These are phyloP conservation scores for Trichoderma virens DNA, from an alignment of 495 filamentous ascomycete species.

Conservation along the genomic window DNA sequence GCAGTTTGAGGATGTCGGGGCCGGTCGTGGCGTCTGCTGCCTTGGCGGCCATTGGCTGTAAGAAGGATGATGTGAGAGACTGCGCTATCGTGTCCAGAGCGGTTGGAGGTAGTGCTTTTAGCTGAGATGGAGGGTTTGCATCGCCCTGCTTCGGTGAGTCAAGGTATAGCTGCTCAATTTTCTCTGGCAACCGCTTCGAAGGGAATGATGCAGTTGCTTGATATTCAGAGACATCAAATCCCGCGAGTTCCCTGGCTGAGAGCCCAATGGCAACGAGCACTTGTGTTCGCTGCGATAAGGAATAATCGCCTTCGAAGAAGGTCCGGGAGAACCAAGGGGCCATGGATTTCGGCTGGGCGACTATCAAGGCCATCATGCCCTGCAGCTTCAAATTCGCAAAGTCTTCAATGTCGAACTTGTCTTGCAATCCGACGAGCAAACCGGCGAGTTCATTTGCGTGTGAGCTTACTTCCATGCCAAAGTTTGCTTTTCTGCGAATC, in stretches of 20 bases:
- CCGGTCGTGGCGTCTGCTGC: slow-evolving; percentile 66
- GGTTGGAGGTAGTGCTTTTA: slow-evolving; percentile 44
- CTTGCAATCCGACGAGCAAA: slow-evolving; percentile 66
- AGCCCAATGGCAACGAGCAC: slow-evolving; percentile 77
- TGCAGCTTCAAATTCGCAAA: slow-evolving; percentile 74
- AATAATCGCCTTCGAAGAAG: slow-evolving; percentile 89
- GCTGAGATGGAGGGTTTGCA: slow-evolving; percentile 21
- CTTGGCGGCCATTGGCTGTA: slow-evolving; percentile 68
- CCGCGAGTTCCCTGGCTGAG: slow-evolving; percentile 79
- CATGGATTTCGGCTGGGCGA: slow-evolving; percentile 69
- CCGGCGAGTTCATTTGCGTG: slow-evolving; percentile 75
- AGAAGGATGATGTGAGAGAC: slow-evolving; percentile 57
- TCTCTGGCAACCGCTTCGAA: slow-evolving; percentile 60
- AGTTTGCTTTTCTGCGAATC: slow-evolving; percentile 80
- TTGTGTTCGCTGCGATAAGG: slow-evolving; percentile 69
- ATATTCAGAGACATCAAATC: slow-evolving; percentile 58
- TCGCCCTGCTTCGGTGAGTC: slow-evolving; percentile 15
- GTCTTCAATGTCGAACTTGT: slow-evolving; percentile 66
- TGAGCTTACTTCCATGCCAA: slow-evolving; percentile 79
- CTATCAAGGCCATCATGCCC: slow-evolving; percentile 74
- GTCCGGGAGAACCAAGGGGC: slow-evolving; percentile 74
- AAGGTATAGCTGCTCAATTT: slow-evolving; percentile 44
- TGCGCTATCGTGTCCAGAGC: slow-evolving; percentile 55
- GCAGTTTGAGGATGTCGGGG: slow-evolving; percentile 74
- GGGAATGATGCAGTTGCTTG: slow-evolving; percentile 49